Evolutionary conservation across 2,329 filamentous ascomycete species (phyloP).

Genomic region (Botrytis cinerea): DNA sequence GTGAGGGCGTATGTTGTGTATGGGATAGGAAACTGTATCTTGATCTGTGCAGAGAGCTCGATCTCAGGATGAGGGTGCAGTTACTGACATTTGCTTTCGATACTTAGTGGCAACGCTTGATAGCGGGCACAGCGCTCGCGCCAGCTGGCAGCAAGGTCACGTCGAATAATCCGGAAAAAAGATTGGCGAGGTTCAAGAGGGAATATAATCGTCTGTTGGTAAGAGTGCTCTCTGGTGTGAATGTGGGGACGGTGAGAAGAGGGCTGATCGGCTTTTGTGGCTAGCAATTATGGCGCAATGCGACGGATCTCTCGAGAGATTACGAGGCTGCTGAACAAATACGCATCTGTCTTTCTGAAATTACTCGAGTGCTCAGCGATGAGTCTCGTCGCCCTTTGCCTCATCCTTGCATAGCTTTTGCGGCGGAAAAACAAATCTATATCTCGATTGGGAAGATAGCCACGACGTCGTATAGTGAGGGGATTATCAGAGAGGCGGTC

Average conservation of each 20-base stretch:
- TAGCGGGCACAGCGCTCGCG: conserved; percentile 62
- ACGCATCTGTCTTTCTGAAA: conserved; percentile 62
- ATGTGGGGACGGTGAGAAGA: not conserved
- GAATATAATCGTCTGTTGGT: conserved; percentile 65
- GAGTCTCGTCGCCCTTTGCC: conserved; percentile 86
- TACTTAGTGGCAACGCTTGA: conserved; percentile 64
- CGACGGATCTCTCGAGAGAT: conserved; percentile 61
- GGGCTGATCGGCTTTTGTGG: not conserved
- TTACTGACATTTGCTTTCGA: conserved; percentile 26
- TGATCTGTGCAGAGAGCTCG: not conserved
- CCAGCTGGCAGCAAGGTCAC: conserved; percentile 57
- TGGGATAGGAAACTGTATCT: not conserved
- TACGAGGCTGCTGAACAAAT: conserved; percentile 63
- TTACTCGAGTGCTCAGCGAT: conserved; percentile 75
- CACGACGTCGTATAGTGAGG: conserved; percentile 79
- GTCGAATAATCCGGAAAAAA: conserved; percentile 63
- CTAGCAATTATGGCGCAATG: conserved; percentile 62
- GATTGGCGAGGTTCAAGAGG: conserved; percentile 66
- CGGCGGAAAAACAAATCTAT: conserved; percentile 84
- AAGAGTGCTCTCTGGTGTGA: conserved; percentile 34
- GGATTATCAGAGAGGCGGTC: conserved; percentile 81
- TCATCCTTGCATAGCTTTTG: conserved; percentile 88
- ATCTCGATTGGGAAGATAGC: conserved; percentile 88
- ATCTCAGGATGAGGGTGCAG: not conserved
- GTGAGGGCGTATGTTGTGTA: not conserved